Evolutionary conservation across 1,139 yeast species (phyloP).

Genomic region (Diutina mesorugosa): DNA sequence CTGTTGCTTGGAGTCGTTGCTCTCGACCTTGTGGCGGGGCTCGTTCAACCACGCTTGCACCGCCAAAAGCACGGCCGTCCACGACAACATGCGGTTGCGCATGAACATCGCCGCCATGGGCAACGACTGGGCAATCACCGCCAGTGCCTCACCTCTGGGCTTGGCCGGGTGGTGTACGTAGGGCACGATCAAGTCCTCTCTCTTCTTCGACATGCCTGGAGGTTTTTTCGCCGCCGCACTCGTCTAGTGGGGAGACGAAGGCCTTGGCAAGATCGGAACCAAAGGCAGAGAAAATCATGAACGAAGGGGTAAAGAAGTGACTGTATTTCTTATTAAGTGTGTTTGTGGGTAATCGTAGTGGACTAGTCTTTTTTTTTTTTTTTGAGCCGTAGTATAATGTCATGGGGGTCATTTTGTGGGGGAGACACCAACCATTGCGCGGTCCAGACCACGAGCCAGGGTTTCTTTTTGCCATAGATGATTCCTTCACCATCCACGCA

Average conservation of each 20-base stretch:
- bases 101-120: constrained; percentile 61
- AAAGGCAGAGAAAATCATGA: background rate
- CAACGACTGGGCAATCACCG: constrained; percentile 42
- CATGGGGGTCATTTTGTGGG: too few relatives aligned
- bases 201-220: background rate
- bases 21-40: constrained; percentile 6
- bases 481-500: background rate
- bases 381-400: too few relatives aligned
- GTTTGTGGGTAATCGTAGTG: too few relatives aligned
- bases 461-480: background rate
- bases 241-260: background rate
- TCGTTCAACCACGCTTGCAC: constrained; percentile 26
- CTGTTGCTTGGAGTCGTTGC: constrained; percentile 15
- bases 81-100: constrained; percentile 11
- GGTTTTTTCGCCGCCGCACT: background rate
- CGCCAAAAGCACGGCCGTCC: constrained; percentile 22
- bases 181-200: constrained; percentile 1
- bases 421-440: background rate
- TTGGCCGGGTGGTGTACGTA: constrained; percentile 39
- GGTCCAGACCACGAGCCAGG: background rate
- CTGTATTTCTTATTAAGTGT: too few relatives aligned
- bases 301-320: background rate
- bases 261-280: background rate
- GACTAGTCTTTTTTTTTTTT: too few relatives aligned
- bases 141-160: constrained; percentile 31